A percentile compares a stretch with the other conserved stretches of the same genome.
Conservation (phyloP, 139 green algal species). For the Haematococcus lacustris region DNA sequence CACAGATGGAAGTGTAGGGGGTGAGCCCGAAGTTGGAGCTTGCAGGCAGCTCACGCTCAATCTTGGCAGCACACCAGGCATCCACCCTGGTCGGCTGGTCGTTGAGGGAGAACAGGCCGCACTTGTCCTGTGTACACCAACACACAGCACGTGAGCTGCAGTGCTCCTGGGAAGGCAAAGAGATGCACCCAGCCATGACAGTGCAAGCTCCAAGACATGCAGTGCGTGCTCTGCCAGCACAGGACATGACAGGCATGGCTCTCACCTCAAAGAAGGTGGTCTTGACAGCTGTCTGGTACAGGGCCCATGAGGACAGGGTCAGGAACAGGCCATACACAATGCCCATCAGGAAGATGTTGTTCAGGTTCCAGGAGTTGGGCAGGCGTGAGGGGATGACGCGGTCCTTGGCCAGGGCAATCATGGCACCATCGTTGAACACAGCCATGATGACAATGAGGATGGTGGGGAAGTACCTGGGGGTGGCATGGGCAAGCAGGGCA, state of each 20-base stretch:
- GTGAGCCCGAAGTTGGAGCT: too few relatives aligned
- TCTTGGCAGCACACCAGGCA: constrained; percentile 31
- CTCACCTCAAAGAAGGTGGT: constrained; percentile 66
- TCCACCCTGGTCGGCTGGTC: constrained; percentile 21
- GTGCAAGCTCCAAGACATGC: too few relatives aligned
- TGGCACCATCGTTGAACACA: constrained; percentile 84
- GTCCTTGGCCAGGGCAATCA: constrained; percentile 82
- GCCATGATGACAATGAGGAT: constrained; percentile 82
- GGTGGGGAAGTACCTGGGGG: constrained; percentile 71
- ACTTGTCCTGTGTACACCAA: too few relatives aligned
- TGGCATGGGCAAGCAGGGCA: constrained; percentile 1
- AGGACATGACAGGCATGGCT: too few relatives aligned
- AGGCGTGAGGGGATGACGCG: constrained; percentile 45
- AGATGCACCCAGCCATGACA: too few relatives aligned
- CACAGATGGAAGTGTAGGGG: too few relatives aligned
- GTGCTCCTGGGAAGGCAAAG: too few relatives aligned
- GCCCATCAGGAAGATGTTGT: constrained; percentile 68
- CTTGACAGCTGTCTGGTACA: constrained; percentile 42
- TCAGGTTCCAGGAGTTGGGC: constrained; percentile 71
- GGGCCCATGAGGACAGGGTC: constrained; percentile 61
- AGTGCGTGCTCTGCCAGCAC: too few relatives aligned
- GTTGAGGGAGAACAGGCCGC: constrained; percentile 51
- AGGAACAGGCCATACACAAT: constrained; percentile 78
- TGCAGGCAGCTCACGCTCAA: neutral
- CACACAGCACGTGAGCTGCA: too few relatives aligned